Base-by-base conservation (phyloP, 768 basidiomycete genomes). In the Naganishia friedmannii region DNA sequence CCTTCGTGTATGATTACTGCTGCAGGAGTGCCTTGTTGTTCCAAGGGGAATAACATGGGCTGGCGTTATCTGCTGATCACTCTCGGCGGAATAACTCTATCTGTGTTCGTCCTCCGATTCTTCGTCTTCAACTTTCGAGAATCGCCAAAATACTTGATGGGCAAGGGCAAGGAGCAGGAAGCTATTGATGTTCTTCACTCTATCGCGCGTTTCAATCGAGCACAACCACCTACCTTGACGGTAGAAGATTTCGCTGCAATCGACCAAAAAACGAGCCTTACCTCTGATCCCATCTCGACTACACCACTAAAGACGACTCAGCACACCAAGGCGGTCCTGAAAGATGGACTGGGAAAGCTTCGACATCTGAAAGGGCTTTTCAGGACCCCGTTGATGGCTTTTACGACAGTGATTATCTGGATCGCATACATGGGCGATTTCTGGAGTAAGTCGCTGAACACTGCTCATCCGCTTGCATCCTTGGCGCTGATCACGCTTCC, bases 61-160 rank as follows among this genome's bases (percentile, higher is more conserved):
- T 88, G 87, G 87, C 81, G 87, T 77, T 87, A 87, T 75, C 83
- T 83, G 26, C 78, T 85, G 83, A 86, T 77, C 74, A 82, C 79
- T 42, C 67, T 78, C 19, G 73, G 82, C 42, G 53, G 34, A 21
- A 70, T 87, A 60, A 87, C 86, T 0, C 79, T 87, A 37, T 9
- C 85, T 54, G 83, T 86, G 77, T 88, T 87, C 78, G 76, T 86
- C 70, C 71, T 83, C 66, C 86, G 87, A 32, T 87, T 84, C 79
- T 77, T 86, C 66, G 79, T 88, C 29, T 87, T 88, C 72, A 84
- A 84, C 70, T 81, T 88, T 65, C 85, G 86, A 74, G 88, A 88
- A 74, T 86, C 86, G 0, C 85, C 87, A 10, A 88, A 88, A 73
- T 88, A 85, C 77, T 83, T 88, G 26, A 80, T 87, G 28, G 84